Evolutionary conservation across 1,139 yeast species (phyloP).

Genomic region (Meyerozyma guilliermondii): DNA sequence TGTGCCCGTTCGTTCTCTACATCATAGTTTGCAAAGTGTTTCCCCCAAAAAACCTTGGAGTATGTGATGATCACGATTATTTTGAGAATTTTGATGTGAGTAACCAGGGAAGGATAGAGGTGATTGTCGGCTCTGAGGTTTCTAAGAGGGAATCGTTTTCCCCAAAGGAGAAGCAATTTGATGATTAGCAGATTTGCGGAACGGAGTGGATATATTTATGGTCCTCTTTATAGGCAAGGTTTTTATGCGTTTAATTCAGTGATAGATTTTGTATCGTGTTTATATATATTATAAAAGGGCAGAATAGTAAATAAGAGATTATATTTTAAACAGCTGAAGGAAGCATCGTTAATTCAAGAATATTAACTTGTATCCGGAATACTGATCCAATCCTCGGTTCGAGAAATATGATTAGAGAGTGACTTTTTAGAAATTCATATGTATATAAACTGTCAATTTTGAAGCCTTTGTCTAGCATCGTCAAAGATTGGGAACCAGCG

Average conservation of each 20-base stretch:
- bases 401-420: too few relatives aligned
- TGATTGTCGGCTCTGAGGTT: not conserved
- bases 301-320: too few relatives aligned
- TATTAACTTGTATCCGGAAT: too few relatives aligned
- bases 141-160: not conserved
- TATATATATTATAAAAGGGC: too few relatives aligned
- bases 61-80: slow-evolving; percentile 30
- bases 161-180: not conserved
- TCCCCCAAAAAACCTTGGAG: slow-evolving; percentile 29
- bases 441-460: not conserved
- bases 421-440: too few relatives aligned
- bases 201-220: not conserved
- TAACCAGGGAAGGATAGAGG: not conserved
- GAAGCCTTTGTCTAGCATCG: slow-evolving; percentile 8
- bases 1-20: slow-evolving; percentile 32
- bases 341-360: too few relatives aligned
- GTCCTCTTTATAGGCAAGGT: not conserved
- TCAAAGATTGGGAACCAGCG: slow-evolving; percentile 8
- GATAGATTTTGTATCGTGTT: not conserved
- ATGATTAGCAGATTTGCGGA: not conserved
- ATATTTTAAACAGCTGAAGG: too few relatives aligned
- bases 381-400: too few relatives aligned
- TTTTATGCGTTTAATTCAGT: not conserved
- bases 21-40: slow-evolving; percentile 26
- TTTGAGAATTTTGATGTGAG: slow-evolving; percentile 12